phyloP scores from a whole-genome alignment of 768 basidiomycete genomes.

The Suillus subalutaceus region DNA sequence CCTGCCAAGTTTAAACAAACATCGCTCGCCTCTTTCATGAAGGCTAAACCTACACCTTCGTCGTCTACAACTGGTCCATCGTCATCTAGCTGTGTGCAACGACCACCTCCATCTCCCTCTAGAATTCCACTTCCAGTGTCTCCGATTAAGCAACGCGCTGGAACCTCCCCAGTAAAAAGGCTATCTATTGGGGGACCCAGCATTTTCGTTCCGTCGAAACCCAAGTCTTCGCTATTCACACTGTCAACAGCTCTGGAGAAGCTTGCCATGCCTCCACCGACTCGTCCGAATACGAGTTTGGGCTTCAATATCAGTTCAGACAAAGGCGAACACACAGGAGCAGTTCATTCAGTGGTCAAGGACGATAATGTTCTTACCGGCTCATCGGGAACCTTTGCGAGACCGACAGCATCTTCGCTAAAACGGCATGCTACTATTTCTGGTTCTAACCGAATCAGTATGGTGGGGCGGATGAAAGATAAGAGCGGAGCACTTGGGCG shows the following conservation, averaged over 20 bases:
- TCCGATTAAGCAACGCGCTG: conserved; percentile 17
- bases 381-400: conserved; percentile 22
- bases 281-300: conserved; percentile 68
- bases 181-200: conserved; percentile 1
- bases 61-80: conserved; percentile 15
- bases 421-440: conserved; percentile 27
- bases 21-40: conserved; percentile 28
- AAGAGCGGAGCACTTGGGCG: conserved; percentile 11
- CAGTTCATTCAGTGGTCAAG: conserved; percentile 20
- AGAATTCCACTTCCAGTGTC: conserved; percentile 32
- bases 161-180: conserved; percentile 14
- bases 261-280: conserved; percentile 66
- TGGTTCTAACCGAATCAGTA: conserved; percentile 10
- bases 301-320: conserved; percentile 47
- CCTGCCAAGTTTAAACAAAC: conserved; percentile 26
- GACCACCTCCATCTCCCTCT: conserved; percentile 25
- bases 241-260: conserved; percentile 72
- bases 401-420: conserved; percentile 35
- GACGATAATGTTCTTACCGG: conserved; percentile 25
- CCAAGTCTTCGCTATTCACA: conserved; percentile 55
- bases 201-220: conserved; percentile 11
- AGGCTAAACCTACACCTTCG: conserved; percentile 15
- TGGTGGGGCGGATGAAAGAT: conserved; percentile 3
- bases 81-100: conserved; percentile 10
- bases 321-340: conserved; percentile 13